phyloP scores from a whole-genome alignment of 495 filamentous ascomycete species.

The Penicillium steckii region DNA sequence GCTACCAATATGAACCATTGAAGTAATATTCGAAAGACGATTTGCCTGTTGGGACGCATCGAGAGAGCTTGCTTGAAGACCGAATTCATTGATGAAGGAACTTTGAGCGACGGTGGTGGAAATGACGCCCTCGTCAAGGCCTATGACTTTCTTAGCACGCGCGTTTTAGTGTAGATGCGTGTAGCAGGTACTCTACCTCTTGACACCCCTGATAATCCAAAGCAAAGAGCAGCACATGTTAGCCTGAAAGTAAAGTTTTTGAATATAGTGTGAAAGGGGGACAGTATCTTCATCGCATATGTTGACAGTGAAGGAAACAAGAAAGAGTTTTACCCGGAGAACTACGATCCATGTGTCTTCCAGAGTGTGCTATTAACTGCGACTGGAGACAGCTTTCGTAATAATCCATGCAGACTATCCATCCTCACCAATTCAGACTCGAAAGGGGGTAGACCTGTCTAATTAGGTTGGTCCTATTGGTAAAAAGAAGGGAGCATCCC shows the following conservation, averaged over 20 bases:
- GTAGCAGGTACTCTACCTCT: slow-evolving; percentile 12
- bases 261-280: not conserved
- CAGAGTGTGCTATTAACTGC: not conserved
- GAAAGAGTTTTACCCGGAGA: not conserved
- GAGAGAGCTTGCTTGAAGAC: slow-evolving; percentile 35
- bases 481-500: not conserved
- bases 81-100: slow-evolving; percentile 19
- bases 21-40: slow-evolving; percentile 58
- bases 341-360: not conserved
- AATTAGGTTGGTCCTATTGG: not conserved
- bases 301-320: not conserved
- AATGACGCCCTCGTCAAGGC: slow-evolving; percentile 61
- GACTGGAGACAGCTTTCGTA: not conserved
- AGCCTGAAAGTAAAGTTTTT: slow-evolving; percentile 6
- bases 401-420: not conserved
- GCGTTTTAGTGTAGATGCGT: not conserved
- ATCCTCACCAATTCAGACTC: not conserved
- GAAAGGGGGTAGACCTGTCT: not conserved
- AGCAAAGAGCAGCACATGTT: slow-evolving; percentile 15
- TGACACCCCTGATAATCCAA: slow-evolving; percentile 18
- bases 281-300: not conserved
- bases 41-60: slow-evolving; percentile 45
- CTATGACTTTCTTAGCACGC: slow-evolving; percentile 1
- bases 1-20: slow-evolving; percentile 63
- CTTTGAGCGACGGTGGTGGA: slow-evolving; percentile 31